Evolutionary conservation across 805 yeast species (phyloP), one percentile per base, ranked within the genome.

Genomic region (Brettanomyces naardenensis): DNA sequence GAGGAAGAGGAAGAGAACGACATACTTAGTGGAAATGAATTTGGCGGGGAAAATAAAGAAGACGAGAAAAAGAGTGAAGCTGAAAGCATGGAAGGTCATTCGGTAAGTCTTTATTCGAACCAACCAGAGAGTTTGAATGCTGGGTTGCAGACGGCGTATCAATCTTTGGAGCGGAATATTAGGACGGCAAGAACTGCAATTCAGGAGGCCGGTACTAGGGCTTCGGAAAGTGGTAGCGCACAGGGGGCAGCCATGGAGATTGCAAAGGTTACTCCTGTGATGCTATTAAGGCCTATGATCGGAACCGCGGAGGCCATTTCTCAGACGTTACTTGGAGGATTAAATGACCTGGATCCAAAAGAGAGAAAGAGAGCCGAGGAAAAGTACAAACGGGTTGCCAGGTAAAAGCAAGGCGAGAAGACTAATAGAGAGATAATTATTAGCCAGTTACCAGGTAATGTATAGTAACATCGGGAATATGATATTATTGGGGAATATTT

Each of bases 241-340:
- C 80, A 74, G 48, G 80, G 70, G 4, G 85, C 89, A 0, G 73
- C 85, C 0, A 59, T 66, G 15, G 78, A 86, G 1, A 66, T 87
- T 11, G 79, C 84, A 11, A 74, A 73, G 45, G 86, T 82, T 0
- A 76, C 95, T 1, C 97, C 97, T 0, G 75, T 86, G 13, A 79
- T 86, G 15, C 58, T 89, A 13, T 68, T 89, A 2, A 59, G 96
- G 31, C 96, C 97, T 2, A 70, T 87, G 44, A 87, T 89, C 48
- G 97, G 97, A 2, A 87, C 95, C 0, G 83, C 96, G 0, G 96
- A 87, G 54, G 95, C 95, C 0, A 68, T 89, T 5, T 80, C 90
- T 5, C 83, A 78, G 51, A 72, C 95, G 1, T 64, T 89, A 36
- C 71, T 86, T 62, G 97, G 97, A 1, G 68, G 89, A 6, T 78